A percentile compares a stretch with the other conserved stretches of the same genome.
Evolutionary conservation across 768 basidiomycete species (phyloP).

Genomic region (Mycena vitilis): DNA sequence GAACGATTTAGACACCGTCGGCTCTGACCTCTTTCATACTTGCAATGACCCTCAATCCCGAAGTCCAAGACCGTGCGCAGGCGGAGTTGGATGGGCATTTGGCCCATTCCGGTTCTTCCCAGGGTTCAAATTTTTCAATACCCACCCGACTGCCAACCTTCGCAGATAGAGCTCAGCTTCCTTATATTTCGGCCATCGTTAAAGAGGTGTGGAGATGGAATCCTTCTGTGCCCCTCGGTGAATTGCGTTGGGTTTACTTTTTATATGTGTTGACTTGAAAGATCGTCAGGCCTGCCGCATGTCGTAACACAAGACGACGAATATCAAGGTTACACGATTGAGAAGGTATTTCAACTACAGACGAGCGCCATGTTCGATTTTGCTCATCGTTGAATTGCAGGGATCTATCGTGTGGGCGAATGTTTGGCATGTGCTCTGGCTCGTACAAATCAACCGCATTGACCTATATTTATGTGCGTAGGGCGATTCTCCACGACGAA

Average conservation of each 20-base stretch:
- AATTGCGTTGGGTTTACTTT: not conserved
- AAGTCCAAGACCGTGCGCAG: constrained; percentile 22
- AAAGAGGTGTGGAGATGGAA: constrained; percentile 41
- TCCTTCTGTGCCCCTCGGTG: constrained; percentile 24
- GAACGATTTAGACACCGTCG: constrained; percentile 41
- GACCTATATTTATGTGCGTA: constrained; percentile 47
- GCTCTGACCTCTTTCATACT: constrained; percentile 50
- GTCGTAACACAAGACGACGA: constrained; percentile 45
- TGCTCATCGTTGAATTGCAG: not conserved
- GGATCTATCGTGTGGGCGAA: constrained; percentile 28
- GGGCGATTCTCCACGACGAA: constrained; percentile 43
- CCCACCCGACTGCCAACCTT: constrained; percentile 39
- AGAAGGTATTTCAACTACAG: constrained; percentile 41
- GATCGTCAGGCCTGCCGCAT: constrained; percentile 35
- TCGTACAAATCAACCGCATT: constrained; percentile 18
- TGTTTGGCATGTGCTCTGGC: constrained; percentile 4
- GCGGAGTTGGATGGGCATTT: constrained; percentile 17
- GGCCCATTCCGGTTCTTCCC: not conserved
- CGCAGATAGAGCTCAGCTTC: constrained; percentile 34
- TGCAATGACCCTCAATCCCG: constrained; percentile 46
- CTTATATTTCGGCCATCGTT: constrained; percentile 38
- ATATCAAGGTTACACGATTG: constrained; percentile 46
- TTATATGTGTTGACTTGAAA: not conserved
- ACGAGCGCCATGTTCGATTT: not conserved
- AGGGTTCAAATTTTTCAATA: not conserved